Percentiles rank a stretch among this genome's conserved stretches.
Evolutionary conservation across 1,139 yeast species (phyloP).

Genomic region (Trichomonascaceae sp.): DNA sequence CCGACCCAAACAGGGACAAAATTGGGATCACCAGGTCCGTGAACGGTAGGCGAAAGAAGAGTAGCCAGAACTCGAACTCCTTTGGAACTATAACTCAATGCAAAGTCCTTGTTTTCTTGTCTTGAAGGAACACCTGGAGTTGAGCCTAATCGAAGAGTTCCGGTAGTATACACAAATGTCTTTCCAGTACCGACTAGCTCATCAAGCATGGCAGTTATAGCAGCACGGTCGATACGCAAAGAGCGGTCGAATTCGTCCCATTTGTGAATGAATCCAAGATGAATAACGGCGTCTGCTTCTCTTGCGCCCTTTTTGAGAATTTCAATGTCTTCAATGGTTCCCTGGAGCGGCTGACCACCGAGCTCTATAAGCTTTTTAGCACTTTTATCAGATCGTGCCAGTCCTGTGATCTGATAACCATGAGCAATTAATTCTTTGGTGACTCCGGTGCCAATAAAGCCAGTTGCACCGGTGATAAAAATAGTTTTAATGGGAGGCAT

Average conservation of each 20-base stretch:
- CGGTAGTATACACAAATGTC: slow-evolving; percentile 6
- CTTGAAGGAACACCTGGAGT: slow-evolving; percentile 1
- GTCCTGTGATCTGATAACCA: slow-evolving; percentile 49
- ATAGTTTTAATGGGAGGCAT: slow-evolving; percentile 53
- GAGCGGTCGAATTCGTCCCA: slow-evolving; percentile 8
- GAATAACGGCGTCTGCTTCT: slow-evolving; percentile 33
- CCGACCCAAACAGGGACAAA: slow-evolving; percentile 20
- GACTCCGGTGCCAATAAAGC: slow-evolving; percentile 51
- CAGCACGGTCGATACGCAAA: slow-evolving; percentile 22
- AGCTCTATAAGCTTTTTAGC: slow-evolving; percentile 21
- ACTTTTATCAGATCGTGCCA: slow-evolving; percentile 47
- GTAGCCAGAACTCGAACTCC: not conserved
- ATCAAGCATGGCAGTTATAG: slow-evolving; percentile 24
- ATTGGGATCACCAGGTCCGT: slow-evolving; percentile 19
- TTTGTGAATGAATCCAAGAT: slow-evolving; percentile 33
- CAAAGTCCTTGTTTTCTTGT: not conserved
- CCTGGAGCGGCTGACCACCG: slow-evolving; percentile 15
- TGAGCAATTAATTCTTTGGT: slow-evolving; percentile 28
- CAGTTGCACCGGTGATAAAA: slow-evolving; percentile 55
- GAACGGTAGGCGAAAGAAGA: slow-evolving; percentile 8
- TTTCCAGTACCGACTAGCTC: slow-evolving; percentile 27
- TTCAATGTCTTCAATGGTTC: slow-evolving; percentile 27
- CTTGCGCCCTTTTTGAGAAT: slow-evolving; percentile 26
- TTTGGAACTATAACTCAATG: not conserved
- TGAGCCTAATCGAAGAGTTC: not conserved